Conservation (phyloP, 2,329 filamentous ascomycete species). For the Pyrenochaeta sp. region DNA sequence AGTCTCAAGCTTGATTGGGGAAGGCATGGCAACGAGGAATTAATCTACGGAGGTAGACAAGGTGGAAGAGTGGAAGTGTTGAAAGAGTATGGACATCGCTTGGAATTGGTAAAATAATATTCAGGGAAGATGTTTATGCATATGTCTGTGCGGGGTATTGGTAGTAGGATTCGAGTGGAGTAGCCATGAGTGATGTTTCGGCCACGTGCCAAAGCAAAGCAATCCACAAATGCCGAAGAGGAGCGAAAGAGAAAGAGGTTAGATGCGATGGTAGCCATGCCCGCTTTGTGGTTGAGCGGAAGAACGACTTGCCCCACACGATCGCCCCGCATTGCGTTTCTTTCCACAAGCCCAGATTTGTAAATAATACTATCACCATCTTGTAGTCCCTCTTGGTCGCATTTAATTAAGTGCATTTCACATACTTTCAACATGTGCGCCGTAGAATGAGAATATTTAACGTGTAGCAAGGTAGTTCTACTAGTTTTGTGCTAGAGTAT, state of each 20-base stretch:
- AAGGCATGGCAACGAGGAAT: neutral
- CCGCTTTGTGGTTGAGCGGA: too few species aligned
- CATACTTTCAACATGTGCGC: too few species aligned
- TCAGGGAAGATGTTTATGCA: neutral
- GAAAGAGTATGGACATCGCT: too few species aligned
- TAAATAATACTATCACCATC: too few species aligned
- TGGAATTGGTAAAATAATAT: too few species aligned
- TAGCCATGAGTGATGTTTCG: neutral
- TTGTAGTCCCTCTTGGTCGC: too few species aligned
- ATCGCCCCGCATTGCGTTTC: neutral
- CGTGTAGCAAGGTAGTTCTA: too few species aligned
- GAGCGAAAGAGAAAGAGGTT: neutral
- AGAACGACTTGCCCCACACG: neutral
- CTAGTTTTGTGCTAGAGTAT: too few species aligned
- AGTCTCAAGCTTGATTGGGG: neutral
- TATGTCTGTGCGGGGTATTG: neutral
- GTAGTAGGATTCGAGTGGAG: neutral
- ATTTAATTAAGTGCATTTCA: too few species aligned
- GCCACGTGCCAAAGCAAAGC: neutral
- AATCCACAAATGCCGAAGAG: neutral
- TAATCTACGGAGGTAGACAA: too few species aligned
- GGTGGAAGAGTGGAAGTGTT: too few species aligned
- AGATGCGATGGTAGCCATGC: neutral
- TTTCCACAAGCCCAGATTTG: neutral
- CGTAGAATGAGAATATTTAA: too few species aligned